A percentile compares a stretch with the other conserved stretches of the same genome.
Conservation (phyloP, 306 rosid species). For the Carpinus viminea region DNA sequence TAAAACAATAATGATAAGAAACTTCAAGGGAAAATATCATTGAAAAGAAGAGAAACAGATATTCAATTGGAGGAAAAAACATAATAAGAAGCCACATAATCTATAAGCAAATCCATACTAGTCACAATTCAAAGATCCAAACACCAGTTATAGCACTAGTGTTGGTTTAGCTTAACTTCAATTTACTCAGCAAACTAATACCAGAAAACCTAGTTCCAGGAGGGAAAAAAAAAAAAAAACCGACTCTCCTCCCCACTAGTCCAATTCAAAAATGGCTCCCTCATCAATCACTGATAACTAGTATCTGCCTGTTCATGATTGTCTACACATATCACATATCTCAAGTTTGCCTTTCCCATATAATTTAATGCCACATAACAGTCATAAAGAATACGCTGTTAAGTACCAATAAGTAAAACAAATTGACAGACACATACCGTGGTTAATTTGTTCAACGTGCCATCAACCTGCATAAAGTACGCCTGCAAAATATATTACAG, state of each 20-base stretch:
- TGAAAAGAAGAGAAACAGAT: neutral
- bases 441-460: constrained; percentile 67
- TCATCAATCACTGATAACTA: neutral
- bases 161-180: neutral
- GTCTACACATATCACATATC: neutral
- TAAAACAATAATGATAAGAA: neutral
- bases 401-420: neutral
- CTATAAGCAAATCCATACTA: neutral
- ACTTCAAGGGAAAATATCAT: neutral
- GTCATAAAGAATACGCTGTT: neutral
- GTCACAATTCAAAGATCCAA: neutral
- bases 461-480: constrained; percentile 84
- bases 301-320: neutral
- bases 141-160: neutral
- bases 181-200: neutral
- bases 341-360: neutral
- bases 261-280: neutral
- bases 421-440: constrained; percentile 43
- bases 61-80: neutral
- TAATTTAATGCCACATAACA: neutral
- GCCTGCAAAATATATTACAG: constrained; percentile 53
- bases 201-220: neutral
- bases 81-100: neutral
- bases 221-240: neutral
- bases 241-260: neutral